These are phyloP conservation scores for Rehmannia glutinosa DNA, from an alignment of 257 asterid genomes.

Conservation along the genomic window DNA sequence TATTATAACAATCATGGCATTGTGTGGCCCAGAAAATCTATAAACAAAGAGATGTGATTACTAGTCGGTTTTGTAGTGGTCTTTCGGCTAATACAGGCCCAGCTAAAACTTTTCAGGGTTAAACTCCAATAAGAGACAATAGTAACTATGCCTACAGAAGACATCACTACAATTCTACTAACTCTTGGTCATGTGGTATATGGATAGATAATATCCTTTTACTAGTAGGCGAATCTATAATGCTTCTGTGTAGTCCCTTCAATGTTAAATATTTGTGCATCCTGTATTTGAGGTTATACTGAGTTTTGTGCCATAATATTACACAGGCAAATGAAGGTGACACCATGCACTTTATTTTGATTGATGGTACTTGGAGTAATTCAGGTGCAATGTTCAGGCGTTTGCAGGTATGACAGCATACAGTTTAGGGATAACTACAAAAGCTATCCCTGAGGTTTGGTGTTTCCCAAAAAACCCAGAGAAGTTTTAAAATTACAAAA, in stretches of 20 bases:
- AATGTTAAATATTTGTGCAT: background rate
- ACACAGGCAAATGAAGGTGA: constrained; percentile 39
- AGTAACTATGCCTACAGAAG: background rate
- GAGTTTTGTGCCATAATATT: background rate
- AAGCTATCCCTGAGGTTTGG: too few relatives aligned
- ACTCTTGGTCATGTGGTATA: background rate
- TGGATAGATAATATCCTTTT: background rate
- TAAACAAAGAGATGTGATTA: too few relatives aligned
- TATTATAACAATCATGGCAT: too few relatives aligned
- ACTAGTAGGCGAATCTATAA: background rate
- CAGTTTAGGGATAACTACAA: background rate
- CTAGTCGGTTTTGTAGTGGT: background rate
- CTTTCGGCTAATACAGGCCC: background rate
- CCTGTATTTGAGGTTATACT: background rate
- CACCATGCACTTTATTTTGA: constrained; percentile 63
- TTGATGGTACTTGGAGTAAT: constrained; percentile 99
- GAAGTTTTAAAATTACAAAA: too few relatives aligned
- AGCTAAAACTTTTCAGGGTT: background rate
- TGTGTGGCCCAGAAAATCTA: too few relatives aligned
- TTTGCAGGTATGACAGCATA: constrained; percentile 57
- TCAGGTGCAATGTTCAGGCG: constrained; percentile 92
- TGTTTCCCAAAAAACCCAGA: too few relatives aligned
- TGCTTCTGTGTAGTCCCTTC: background rate
- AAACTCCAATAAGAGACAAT: background rate
- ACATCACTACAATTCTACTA: background rate